These are phyloP conservation scores for Colletotrichum sansevieriae DNA, from an alignment of 2,329 filamentous ascomycete species.

Conservation along the genomic window DNA sequence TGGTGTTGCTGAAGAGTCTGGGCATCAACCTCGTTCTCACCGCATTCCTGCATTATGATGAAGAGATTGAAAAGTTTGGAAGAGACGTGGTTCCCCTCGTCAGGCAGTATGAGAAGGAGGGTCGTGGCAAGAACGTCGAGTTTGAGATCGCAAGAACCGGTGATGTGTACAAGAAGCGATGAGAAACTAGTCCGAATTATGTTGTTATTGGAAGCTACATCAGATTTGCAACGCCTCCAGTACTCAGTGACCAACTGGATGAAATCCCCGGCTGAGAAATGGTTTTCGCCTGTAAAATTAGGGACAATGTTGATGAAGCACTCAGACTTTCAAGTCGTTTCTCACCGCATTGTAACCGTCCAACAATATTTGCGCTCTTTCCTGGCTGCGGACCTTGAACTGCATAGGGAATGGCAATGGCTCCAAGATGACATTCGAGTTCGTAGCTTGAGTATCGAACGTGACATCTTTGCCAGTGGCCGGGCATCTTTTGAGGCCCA, in stretches of 20 bases:
- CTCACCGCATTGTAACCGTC: slow-evolving; percentile 52
- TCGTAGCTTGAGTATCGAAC: slow-evolving; percentile 64
- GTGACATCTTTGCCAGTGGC: slow-evolving; percentile 57
- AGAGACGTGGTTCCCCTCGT: slow-evolving; percentile 61
- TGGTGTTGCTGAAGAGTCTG: slow-evolving; percentile 61
- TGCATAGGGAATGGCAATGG: slow-evolving; percentile 61
- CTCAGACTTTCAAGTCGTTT: slow-evolving; percentile 48
- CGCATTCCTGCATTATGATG: slow-evolving; percentile 65
- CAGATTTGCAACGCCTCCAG: too few relatives aligned
- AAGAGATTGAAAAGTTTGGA: slow-evolving; percentile 64
- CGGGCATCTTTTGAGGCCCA: slow-evolving; percentile 56
- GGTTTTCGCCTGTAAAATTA: too few relatives aligned
- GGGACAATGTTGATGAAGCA: too few relatives aligned
- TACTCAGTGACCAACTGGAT: too few relatives aligned
- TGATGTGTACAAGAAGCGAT: slow-evolving; percentile 56
- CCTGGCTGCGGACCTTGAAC: slow-evolving; percentile 57
- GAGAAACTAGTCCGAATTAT: not conserved
- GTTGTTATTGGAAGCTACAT: too few relatives aligned
- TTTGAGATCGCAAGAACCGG: slow-evolving; percentile 62
- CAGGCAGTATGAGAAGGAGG: slow-evolving; percentile 60
- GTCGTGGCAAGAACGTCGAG: slow-evolving; percentile 59
- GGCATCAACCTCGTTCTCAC: slow-evolving; percentile 58
- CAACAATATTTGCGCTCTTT: slow-evolving; percentile 54
- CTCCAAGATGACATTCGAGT: slow-evolving; percentile 67
- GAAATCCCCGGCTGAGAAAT: too few relatives aligned